A percentile compares a stretch with the other conserved stretches of the same genome.
phyloP scores from a whole-genome alignment of 1,284 basidiomycete genomes.

The Ceratorhiza oryzae-sativae region DNA sequence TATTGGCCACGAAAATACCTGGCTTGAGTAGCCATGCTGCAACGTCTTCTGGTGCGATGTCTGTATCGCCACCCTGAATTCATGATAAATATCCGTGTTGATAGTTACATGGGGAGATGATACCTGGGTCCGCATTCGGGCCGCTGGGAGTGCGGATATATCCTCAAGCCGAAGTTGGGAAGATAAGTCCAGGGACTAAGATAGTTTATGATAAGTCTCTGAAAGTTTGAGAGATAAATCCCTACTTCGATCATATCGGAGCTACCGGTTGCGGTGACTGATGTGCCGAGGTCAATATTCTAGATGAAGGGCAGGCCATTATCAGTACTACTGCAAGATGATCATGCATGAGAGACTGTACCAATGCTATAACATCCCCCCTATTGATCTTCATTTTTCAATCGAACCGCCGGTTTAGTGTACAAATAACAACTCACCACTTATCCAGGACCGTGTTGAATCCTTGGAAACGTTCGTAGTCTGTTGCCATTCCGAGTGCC shows the following conservation, averaged over 20 bases:
- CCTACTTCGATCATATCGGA: neutral
- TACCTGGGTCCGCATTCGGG: neutral
- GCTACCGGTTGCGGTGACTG: neutral
- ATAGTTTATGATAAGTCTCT: neutral
- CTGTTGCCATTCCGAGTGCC: neutral
- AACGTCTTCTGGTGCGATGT: neutral
- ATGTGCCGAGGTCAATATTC: constrained; percentile 12
- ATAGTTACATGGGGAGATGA: neutral
- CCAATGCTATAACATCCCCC: constrained; percentile 29
- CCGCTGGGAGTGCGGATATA: neutral
- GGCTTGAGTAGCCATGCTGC: neutral
- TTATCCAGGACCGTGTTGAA: neutral
- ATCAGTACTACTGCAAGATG: neutral
- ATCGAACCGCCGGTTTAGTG: neutral
- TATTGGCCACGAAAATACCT: neutral
- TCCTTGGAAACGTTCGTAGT: constrained; percentile 9
- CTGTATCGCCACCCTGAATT: neutral
- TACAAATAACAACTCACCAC: neutral
- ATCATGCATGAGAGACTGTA: neutral
- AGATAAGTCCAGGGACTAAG: neutral
- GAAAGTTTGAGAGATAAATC: neutral
- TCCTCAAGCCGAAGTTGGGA: neutral
- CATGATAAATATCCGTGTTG: neutral
- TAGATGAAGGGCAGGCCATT: neutral
- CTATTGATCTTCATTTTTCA: neutral